These are phyloP conservation scores for Botryotinia calthae DNA, from an alignment of 2,329 filamentous ascomycete species.

Conservation along the genomic window DNA sequence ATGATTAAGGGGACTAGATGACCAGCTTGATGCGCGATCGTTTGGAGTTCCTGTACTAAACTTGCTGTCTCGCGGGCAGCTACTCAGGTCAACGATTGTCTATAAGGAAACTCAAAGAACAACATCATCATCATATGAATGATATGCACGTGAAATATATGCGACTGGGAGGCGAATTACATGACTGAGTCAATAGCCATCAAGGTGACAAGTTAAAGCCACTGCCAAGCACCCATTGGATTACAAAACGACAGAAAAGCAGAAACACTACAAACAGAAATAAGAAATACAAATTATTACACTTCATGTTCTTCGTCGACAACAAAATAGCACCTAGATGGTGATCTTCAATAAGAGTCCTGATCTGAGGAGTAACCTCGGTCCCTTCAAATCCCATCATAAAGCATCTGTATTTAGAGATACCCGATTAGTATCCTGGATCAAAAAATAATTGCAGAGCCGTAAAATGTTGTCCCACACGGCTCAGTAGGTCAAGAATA, in stretches of 20 bases:
- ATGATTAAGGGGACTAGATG: conserved; percentile 88
- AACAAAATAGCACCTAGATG: conserved; percentile 85
- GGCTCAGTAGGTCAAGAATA: conserved; percentile 61
- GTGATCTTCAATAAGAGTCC: conserved; percentile 74
- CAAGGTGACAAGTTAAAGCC: neutral
- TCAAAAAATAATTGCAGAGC: conserved; percentile 1
- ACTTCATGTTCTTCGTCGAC: conserved; percentile 82
- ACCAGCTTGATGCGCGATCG: conserved; percentile 84
- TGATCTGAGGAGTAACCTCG: conserved; percentile 78
- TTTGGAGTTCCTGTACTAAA: conserved; percentile 88
- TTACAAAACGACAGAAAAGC: conserved; percentile 16
- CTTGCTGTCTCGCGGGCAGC: conserved; percentile 87
- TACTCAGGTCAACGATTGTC: conserved; percentile 43
- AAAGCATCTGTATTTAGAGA: conserved; percentile 6
- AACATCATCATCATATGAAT: neutral
- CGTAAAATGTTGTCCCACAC: neutral
- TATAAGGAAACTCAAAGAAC: conserved; percentile 4
- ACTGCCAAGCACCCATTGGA: neutral
- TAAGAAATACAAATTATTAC: conserved; percentile 44
- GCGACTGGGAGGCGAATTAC: conserved; percentile 9
- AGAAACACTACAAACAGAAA: neutral
- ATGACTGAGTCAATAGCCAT: neutral
- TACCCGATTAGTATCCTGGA: neutral
- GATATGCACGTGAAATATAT: neutral
- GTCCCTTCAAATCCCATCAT: conserved; percentile 72